A percentile compares a stretch with the other conserved stretches of the same genome.
These are phyloP conservation scores for Cucurbita maxima DNA, from an alignment of 306 rosid genomes.

Conservation along the genomic window DNA sequence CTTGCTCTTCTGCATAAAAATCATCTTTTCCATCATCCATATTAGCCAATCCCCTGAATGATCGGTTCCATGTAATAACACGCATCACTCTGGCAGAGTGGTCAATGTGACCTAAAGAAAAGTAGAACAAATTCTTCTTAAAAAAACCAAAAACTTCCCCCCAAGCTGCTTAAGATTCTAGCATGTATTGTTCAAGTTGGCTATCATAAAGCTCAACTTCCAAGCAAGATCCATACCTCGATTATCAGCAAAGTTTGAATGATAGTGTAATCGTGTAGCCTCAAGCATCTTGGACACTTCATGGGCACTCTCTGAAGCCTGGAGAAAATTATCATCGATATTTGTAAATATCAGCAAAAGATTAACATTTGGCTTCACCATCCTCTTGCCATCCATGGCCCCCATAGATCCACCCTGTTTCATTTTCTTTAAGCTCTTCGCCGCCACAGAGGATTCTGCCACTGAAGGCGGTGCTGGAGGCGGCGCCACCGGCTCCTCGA, in stretches of 20 bases:
- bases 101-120: constrained; percentile 63
- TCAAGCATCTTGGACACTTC: constrained; percentile 94
- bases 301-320: constrained; percentile 76
- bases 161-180: not conserved
- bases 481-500: constrained; percentile 18
- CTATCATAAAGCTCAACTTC: not conserved
- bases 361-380: constrained; percentile 20
- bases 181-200: not conserved
- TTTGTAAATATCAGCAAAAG: constrained; percentile 30
- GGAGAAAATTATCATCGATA: constrained; percentile 69
- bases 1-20: constrained; percentile 52
- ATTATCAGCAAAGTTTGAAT: constrained; percentile 90
- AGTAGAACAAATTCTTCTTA: not conserved
- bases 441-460: not conserved
- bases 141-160: not conserved
- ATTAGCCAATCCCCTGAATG: constrained; percentile 49
- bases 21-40: constrained; percentile 61
- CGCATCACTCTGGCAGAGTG: constrained; percentile 91
- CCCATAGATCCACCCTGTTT: constrained; percentile 20
- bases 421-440: constrained; percentile 25
- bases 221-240: constrained; percentile 30
- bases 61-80: constrained; percentile 87
- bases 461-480: not conserved
- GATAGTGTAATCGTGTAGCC: constrained; percentile 80
- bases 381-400: constrained; percentile 36